A percentile compares a stretch with the other conserved stretches of the same genome.
Conservation (phyloP, 164 flowering plant genomes). For the grape (Vitis vinifera) region ASM3070453v1 NC_081817.1:25765501-25766000, state of each 20-base stretch:
- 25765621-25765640: constrained; percentile 43
- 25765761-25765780: constrained; percentile 46
- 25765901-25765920: constrained; percentile 57
- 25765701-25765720: constrained; percentile 83
- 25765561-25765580: constrained; percentile 58
- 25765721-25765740: constrained; percentile 38
- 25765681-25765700: constrained; percentile 86
- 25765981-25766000: constrained; percentile 60
- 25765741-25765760: constrained; percentile 47
- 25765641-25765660: constrained; percentile 65
- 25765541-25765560: constrained; percentile 51
- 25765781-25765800: constrained; percentile 63
- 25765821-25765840: background rate
- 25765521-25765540: constrained; percentile 49
- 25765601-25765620: constrained; percentile 33
- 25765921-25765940: constrained; percentile 51
- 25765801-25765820: constrained; percentile 15
- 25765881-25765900: constrained; percentile 40
- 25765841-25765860: background rate
- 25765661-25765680: constrained; percentile 83
- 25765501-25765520: constrained; percentile 42
- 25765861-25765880: background rate
- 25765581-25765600: constrained; percentile 47
- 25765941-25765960: constrained; percentile 27
- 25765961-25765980: constrained; percentile 47